Evolutionary conservation across 2,329 filamentous ascomycete species (phyloP).

Genomic region (Polytolypa hystricis): DNA sequence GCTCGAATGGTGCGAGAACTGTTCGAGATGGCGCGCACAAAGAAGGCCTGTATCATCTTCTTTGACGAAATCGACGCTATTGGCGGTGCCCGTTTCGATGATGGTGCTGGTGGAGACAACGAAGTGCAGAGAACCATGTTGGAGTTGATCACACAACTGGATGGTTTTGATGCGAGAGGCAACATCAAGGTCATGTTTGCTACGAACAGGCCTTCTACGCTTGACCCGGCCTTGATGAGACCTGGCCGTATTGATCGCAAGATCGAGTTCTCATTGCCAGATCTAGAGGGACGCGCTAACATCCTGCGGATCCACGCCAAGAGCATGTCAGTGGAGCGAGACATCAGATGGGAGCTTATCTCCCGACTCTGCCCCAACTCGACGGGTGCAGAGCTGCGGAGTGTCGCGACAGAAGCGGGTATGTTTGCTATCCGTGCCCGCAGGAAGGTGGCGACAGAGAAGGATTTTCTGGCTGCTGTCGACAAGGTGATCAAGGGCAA

Average conservation of each 20-base stretch:
- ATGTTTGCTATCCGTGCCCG: conserved; percentile 95
- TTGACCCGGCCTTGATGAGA: conserved; percentile 94
- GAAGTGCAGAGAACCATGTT: conserved; percentile 97
- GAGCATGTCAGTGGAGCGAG: conserved; percentile 98
- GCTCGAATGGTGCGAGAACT: conserved; percentile 97
- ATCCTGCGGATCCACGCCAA: conserved; percentile 98
- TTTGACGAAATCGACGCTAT: conserved; percentile 98
- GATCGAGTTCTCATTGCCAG: conserved; percentile 95
- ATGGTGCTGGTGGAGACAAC: conserved; percentile 92
- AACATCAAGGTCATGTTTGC: conserved; percentile 99
- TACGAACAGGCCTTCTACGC: conserved; percentile 87
- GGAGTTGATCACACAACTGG: conserved; percentile 91
- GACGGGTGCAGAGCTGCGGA: conserved; percentile 88
- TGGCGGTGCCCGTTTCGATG: conserved; percentile 89
- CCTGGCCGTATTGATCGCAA: conserved; percentile 96
- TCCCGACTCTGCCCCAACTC: conserved; percentile 94
- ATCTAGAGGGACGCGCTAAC: conserved; percentile 93
- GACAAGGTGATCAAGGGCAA: conserved; percentile 99
- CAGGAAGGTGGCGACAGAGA: conserved; percentile 96
- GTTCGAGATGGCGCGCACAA: conserved; percentile 98
- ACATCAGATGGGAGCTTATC: conserved; percentile 98
- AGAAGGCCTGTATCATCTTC: conserved; percentile 99
- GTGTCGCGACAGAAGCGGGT: conserved; percentile 93
- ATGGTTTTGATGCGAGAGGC: conserved; percentile 89
- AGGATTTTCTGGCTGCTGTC: conserved; percentile 94